Evolutionary conservation across 108 stramenopile genomes (phyloP).

Genomic region (Skeletonema menzelii): DNA sequence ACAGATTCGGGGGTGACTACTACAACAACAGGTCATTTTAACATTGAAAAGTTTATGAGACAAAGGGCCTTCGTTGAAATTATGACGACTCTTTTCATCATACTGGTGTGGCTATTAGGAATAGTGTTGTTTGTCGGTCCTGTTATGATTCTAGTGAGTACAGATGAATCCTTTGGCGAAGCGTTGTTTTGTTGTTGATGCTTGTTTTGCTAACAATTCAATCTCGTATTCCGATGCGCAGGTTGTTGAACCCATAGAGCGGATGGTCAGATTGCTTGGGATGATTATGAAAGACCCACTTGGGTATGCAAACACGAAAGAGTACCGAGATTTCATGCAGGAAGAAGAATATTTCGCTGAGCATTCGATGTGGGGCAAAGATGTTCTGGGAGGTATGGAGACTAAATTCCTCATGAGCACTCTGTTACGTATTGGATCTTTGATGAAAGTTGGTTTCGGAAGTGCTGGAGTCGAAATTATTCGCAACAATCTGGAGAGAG

Average conservation of each 20-base stretch:
- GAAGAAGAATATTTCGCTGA: slow-evolving; percentile 65
- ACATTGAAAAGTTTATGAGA: slow-evolving; percentile 11
- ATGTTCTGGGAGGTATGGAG: slow-evolving; percentile 70
- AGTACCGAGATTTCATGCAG: slow-evolving; percentile 59
- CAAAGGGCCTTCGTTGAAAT: slow-evolving; percentile 49
- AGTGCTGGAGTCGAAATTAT: slow-evolving; percentile 95
- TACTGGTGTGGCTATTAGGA: slow-evolving; percentile 74
- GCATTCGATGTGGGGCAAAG: slow-evolving; percentile 69
- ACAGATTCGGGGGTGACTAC: slow-evolving; percentile 13
- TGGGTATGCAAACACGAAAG: slow-evolving; percentile 71
- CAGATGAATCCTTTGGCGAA: background rate
- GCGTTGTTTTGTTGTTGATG: background rate
- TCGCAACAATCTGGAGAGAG: slow-evolving; percentile 78
- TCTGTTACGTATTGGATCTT: slow-evolving; percentile 87
- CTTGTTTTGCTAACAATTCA: background rate
- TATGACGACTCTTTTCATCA: slow-evolving; percentile 56
- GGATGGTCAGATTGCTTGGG: slow-evolving; percentile 68
- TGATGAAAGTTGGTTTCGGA: slow-evolving; percentile 96
- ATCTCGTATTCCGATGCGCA: slow-evolving; percentile 12
- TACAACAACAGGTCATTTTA: slow-evolving; percentile 55
- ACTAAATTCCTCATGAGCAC: slow-evolving; percentile 85
- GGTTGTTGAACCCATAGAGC: slow-evolving; percentile 82
- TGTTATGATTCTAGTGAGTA: slow-evolving; percentile 52
- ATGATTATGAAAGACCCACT: slow-evolving; percentile 86
- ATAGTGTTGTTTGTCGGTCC: slow-evolving; percentile 81